These are phyloP conservation scores for Dothidotthia symphoricarpi DNA, from an alignment of 2,329 filamentous ascomycete species.

Conservation along the genomic window DNA sequence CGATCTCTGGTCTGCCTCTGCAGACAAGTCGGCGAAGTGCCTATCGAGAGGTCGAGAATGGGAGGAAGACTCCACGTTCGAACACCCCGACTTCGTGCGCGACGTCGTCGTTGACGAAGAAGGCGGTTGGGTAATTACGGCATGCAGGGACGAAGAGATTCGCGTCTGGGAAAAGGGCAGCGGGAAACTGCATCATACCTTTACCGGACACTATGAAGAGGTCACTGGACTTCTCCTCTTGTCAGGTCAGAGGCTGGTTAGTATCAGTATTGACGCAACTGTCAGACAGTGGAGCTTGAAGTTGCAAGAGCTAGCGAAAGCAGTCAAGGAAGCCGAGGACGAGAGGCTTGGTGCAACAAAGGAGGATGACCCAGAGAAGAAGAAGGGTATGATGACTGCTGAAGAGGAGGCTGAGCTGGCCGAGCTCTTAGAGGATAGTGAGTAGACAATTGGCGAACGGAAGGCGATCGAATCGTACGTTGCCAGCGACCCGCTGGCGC, in stretches of 20 bases:
- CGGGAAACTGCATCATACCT: slow-evolving; percentile 69
- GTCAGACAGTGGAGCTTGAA: slow-evolving; percentile 78
- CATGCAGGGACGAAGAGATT: slow-evolving; percentile 86
- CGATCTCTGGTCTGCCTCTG: slow-evolving; percentile 90
- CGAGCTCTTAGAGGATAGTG: slow-evolving; percentile 79
- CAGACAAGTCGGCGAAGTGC: slow-evolving; percentile 84
- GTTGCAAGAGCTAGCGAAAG: slow-evolving; percentile 58
- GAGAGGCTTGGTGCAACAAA: slow-evolving; percentile 49
- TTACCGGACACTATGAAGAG: slow-evolving; percentile 88
- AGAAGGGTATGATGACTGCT: slow-evolving; percentile 64
- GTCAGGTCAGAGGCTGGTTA: slow-evolving; percentile 60
- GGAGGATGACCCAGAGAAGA: slow-evolving; percentile 46
- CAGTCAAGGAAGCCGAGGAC: slow-evolving; percentile 51
- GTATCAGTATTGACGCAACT: slow-evolving; percentile 87
- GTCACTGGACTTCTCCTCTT: slow-evolving; percentile 76
- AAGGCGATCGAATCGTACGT: slow-evolving; percentile 17
- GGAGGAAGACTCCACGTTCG: slow-evolving; percentile 67
- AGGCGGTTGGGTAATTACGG: slow-evolving; percentile 78
- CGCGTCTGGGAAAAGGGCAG: slow-evolving; percentile 79
- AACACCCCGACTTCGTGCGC: slow-evolving; percentile 87
- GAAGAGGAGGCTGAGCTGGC: slow-evolving; percentile 93
- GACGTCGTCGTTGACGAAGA: slow-evolving; percentile 69
- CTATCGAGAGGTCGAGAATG: slow-evolving; percentile 68
- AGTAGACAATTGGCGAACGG: slow-evolving; percentile 39
- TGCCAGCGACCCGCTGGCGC: slow-evolving; percentile 18